phyloP scores from a whole-genome alignment of 805 yeast species.

The Metschnikowia chrysomelidarum region DNA sequence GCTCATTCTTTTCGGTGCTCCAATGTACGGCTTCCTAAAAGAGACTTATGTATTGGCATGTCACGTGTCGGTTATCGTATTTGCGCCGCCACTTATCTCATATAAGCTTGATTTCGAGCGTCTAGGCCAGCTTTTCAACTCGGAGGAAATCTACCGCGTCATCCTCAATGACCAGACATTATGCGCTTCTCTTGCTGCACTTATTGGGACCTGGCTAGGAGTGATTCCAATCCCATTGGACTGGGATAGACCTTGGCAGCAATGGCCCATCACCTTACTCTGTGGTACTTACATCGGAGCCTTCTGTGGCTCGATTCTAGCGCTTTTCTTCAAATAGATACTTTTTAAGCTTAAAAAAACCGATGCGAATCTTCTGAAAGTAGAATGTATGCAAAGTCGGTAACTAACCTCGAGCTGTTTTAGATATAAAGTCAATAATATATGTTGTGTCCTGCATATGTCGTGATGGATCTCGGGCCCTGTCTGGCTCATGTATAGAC shows the following conservation, averaged over 20 bases:
- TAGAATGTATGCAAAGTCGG: too few relatives aligned
- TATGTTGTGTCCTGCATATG: too few relatives aligned
- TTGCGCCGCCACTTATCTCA: conserved; percentile 61
- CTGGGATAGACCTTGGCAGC: conserved; percentile 98
- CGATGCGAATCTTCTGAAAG: too few relatives aligned
- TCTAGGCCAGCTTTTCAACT: conserved; percentile 22
- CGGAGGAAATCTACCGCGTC: conserved; percentile 27
- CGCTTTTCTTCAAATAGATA: conserved; percentile 3
- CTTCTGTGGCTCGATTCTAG: conserved; percentile 45
- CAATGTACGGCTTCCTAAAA: conserved; percentile 49
- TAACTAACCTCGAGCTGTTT: too few relatives aligned
- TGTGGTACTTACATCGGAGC: conserved; percentile 79
- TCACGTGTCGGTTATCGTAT: conserved; percentile 58
- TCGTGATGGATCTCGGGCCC: too few relatives aligned
- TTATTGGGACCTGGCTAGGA: conserved; percentile 85
- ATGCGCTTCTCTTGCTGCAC: conserved; percentile 24
- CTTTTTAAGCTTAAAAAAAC: too few relatives aligned
- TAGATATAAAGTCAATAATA: too few relatives aligned
- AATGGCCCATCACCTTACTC: conserved; percentile 88
- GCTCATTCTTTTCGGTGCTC: conserved; percentile 77
- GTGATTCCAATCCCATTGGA: conserved; percentile 92
- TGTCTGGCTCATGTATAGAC: too few relatives aligned
- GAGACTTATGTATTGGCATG: conserved; percentile 61
- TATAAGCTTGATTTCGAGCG: conserved; percentile 51
- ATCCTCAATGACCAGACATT: conserved; percentile 29